Base-by-base conservation (phyloP, 495 filamentous ascomycete genomes). In the Xylaria palmicola region DNA sequence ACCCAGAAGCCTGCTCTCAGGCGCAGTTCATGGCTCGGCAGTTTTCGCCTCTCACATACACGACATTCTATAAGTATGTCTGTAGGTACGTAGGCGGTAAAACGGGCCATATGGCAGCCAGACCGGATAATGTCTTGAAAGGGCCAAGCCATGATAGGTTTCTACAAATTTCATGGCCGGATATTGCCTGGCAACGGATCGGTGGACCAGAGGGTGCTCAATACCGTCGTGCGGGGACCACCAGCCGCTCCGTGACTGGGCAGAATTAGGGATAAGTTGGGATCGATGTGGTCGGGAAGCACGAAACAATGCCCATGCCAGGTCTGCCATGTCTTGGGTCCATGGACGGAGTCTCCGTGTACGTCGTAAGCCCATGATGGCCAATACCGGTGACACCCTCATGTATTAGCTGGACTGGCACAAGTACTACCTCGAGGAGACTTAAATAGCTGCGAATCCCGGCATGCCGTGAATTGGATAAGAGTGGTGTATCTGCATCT, bases 61-160 rank as follows among this genome's bases (percentile, higher is more conserved):
- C n/a, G n/a, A n/a, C n/a, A n/a, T n/a, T n/a, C n/a, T n/a, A n/a
- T n/a, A n/a, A n/a, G n/a, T n/a, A n/a, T n/a, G n/a, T n/a, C n/a
- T n/a, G 32, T 26, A n/a, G 20, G 30, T n/a, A 53, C 19, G 20
- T 39, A 53, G 20, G 26, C 24, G 50, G 36, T 39, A 32, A 53
- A 53, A 12, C 50, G 50, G 50, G 50, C 32, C 50, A n/a, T n/a
- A n/a, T n/a, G n/a, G n/a, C n/a, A n/a, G 32, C 6, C 37, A 37
- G 50, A n/a, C 50, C 50, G 50, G 50, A n/a, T 53, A 53, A 53
- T 53, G 50, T 53, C 50, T 22, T 24, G 32, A 53, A 26, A 29
- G 50, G 50, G 30, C 50, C 22, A 53, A 39, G 24, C 5, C 32
- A 53, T n/a, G 30, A 39, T n/a, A 13, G 12, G 19, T 26, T 53